Evolutionary conservation across 2,329 filamentous ascomycete species (phyloP).

Genomic region (Penicillium sp.): DNA sequence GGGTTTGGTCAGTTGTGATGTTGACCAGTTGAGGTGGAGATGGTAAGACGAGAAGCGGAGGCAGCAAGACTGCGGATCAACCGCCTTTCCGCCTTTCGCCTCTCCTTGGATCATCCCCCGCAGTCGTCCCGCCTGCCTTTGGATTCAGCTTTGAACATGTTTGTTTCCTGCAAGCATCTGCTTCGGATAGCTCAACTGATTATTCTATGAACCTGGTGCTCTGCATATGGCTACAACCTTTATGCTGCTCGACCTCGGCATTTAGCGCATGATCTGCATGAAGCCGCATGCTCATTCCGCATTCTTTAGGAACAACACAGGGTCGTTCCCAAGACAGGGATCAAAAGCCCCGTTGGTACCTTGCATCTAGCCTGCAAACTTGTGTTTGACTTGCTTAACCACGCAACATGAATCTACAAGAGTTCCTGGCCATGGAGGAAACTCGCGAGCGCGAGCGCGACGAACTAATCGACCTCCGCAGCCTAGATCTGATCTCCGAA

Average conservation of each 20-base stretch:
- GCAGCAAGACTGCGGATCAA: slow-evolving; percentile 19
- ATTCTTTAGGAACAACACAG: slow-evolving; percentile 6
- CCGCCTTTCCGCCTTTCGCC: slow-evolving; percentile 24
- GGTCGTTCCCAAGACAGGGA: slow-evolving; percentile 3
- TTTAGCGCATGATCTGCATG: slow-evolving; percentile 15
- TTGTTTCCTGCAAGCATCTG: slow-evolving; percentile 1
- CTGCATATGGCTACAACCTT: slow-evolving; percentile 22
- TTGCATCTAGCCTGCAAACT: background rate
- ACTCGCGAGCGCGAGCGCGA: slow-evolving; percentile 28
- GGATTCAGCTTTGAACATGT: slow-evolving; percentile 4
- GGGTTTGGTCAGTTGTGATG: background rate
- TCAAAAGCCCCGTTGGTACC: background rate
- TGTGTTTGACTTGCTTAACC: background rate
- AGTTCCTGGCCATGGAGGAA: slow-evolving; percentile 32
- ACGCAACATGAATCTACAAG: slow-evolving; percentile 32
- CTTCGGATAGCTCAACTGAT: slow-evolving; percentile 3
- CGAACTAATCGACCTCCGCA: slow-evolving; percentile 51
- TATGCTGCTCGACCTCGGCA: slow-evolving; percentile 19
- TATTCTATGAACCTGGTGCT: slow-evolving; percentile 15
- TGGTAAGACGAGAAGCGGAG: slow-evolving; percentile 17
- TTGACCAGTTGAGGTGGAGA: slow-evolving; percentile 6
- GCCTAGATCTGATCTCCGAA: slow-evolving; percentile 55
- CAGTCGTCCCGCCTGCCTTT: slow-evolving; percentile 14
- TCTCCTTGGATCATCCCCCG: slow-evolving; percentile 12
- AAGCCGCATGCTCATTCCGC: slow-evolving; percentile 15